phyloP scores from a whole-genome alignment of 768 basidiomycete genomes.

The Tylopilus plumbeoviolaceoides region DNA sequence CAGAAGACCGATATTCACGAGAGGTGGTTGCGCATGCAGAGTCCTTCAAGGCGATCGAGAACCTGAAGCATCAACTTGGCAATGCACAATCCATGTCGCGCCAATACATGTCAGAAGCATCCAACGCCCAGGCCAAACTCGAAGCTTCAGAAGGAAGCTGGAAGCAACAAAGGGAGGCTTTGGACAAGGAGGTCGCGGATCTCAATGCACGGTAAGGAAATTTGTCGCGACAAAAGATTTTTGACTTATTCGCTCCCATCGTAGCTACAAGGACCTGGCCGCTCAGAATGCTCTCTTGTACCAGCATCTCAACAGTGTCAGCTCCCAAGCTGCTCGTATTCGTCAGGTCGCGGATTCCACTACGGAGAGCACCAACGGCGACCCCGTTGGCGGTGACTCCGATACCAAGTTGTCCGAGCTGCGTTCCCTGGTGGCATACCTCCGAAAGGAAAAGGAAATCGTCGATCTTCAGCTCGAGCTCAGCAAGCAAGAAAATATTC shows the following conservation, averaged over 20 bases:
- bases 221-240: not conserved
- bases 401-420: conserved; percentile 70
- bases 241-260: not conserved
- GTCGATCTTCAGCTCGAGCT: conserved; percentile 85
- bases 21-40: conserved; percentile 87
- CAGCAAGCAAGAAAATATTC: conserved; percentile 68
- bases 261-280: conserved; percentile 67
- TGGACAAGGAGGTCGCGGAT: conserved; percentile 76
- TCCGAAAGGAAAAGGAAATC: conserved; percentile 90
- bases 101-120: conserved; percentile 56
- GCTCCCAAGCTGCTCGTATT: conserved; percentile 78
- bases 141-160: conserved; percentile 71
- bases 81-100: conserved; percentile 49
- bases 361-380: conserved; percentile 35
- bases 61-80: conserved; percentile 59
- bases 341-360: conserved; percentile 61
- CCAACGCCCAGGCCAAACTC: conserved; percentile 75
- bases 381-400: conserved; percentile 42
- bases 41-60: conserved; percentile 67
- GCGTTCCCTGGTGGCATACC: conserved; percentile 73
- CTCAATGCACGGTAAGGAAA: conserved; percentile 59
- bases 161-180: conserved; percentile 69
- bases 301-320: conserved; percentile 81
- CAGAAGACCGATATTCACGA: conserved; percentile 75
- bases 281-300: conserved; percentile 76